phyloP scores from a whole-genome alignment of 805 yeast genomes.

The Sugiyamaella floridensis region DNA sequence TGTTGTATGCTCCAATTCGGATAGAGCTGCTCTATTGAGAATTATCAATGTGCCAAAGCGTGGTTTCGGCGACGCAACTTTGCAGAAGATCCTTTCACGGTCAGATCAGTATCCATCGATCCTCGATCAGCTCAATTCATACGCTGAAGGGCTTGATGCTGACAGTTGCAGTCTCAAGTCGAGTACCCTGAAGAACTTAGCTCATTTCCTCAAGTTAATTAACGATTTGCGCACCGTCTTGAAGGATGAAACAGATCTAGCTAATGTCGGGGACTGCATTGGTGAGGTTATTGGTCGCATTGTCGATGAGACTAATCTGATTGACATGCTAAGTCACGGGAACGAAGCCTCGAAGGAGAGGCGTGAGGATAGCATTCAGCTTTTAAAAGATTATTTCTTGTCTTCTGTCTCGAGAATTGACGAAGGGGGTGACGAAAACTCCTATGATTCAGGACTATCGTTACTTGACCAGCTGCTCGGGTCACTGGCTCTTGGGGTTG shows the following conservation, averaged over 20 bases:
- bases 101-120: neutral
- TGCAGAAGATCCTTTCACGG: constrained; percentile 30
- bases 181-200: neutral
- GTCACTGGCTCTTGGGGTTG: constrained; percentile 18
- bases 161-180: neutral
- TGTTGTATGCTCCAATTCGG: constrained; percentile 51
- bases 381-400: neutral
- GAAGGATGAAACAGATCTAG: neutral
- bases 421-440: constrained; percentile 1
- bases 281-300: constrained; percentile 5
- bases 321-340: neutral
- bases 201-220: constrained; percentile 6
- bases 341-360: neutral
- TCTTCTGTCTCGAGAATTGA: neutral
- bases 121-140: constrained; percentile 5
- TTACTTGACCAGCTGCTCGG: constrained; percentile 15
- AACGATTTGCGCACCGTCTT: constrained; percentile 1
- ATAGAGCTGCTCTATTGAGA: constrained; percentile 52
- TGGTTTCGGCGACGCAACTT: constrained; percentile 58
- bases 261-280: neutral
- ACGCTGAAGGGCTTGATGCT: neutral
- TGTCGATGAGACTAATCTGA: constrained; percentile 3
- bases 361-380: constrained; percentile 5
- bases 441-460: neutral
- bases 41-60: constrained; percentile 54